Evolutionary conservation across 306 rosid species (phyloP), one percentile per base, ranked within the genome.

Genomic region (Aeschynomene evenia): DNA sequence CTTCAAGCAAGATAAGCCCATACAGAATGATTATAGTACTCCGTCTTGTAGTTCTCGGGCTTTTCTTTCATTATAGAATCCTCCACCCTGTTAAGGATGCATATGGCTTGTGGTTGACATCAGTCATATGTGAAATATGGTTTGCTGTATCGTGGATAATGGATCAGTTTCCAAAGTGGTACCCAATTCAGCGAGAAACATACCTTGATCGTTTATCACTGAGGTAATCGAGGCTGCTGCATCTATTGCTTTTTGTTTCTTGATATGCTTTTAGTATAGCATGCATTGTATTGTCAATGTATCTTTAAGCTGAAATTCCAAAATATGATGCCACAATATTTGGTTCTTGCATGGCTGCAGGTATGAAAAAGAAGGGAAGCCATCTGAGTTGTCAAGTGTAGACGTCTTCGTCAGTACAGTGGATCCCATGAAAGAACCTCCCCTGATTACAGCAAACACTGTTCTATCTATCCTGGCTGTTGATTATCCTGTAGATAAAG

Each of bases 121-220:
- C 99, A n/a, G 97, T 94, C 66, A 91, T 94, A 28, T 94, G 99
- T 63, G 99, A 94, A 73, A 94, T 94, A 77, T 94, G 99, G 99
- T 94, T 94, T 86, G 99, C 79, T 69, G 91, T 77, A 26, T 94
- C 99, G 15, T 94, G 99, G 99, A 86, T 94, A 76, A 85, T 94
- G 72, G 99, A 94, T 72, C 97, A 94, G 66, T 94, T 94, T 77
- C 99, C 99, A 14, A 94, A 94, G 62, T 94, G 99, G 99, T 71
- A 77, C 79, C 99, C 99, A 29, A 87, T 94, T 66, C 60, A 60
- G 70, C 80, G 99, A 14, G 99, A 94, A 83, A 94, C 99, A 16
- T 94, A 94, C 80, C 99, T 94, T 36, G 97, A 94, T 77, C 87
- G 99, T 34, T 81, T 94, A 31, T 91, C 95, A 0, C 82, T 94